These are phyloP conservation scores for Septoria petroselini DNA, from an alignment of 2,329 filamentous ascomycete genomes.

Conservation along the genomic window DNA sequence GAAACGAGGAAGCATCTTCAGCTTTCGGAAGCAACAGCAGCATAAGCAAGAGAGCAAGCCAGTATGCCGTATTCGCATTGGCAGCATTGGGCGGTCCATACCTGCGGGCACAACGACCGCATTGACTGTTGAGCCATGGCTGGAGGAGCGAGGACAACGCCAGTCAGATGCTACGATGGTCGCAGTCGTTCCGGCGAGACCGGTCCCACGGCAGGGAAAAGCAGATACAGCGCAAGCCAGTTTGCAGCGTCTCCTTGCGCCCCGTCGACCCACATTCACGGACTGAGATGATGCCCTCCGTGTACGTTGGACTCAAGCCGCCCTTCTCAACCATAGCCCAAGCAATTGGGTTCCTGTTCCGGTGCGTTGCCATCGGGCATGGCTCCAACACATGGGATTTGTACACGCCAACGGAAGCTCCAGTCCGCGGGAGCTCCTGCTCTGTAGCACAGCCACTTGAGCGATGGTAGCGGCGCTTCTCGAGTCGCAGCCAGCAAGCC, in stretches of 20 bases:
- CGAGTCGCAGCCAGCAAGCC: no score
- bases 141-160: conserved; percentile 15
- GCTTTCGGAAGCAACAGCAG: conserved; percentile 26
- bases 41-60: conserved; percentile 20
- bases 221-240: conserved; percentile 23
- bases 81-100: conserved; percentile 32
- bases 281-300: no score
- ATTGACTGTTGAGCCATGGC: conserved; percentile 21
- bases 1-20: conserved; percentile 29
- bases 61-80: conserved; percentile 28
- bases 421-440: no score
- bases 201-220: conserved; percentile 2
- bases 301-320: no score
- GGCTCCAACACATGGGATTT: no score
- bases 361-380: no score
- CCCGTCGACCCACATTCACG: neutral
- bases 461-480: no score
- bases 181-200: conserved; percentile 3
- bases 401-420: no score
- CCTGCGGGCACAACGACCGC: conserved; percentile 33
- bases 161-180: conserved; percentile 19
- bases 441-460: no score
- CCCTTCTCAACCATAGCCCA: no score
- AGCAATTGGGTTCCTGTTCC: no score
- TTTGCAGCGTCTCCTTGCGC: conserved; percentile 22